Evolutionary conservation across 2,329 filamentous ascomycete genomes (phyloP).

Genomic region (Hypomyces rosellus): DNA sequence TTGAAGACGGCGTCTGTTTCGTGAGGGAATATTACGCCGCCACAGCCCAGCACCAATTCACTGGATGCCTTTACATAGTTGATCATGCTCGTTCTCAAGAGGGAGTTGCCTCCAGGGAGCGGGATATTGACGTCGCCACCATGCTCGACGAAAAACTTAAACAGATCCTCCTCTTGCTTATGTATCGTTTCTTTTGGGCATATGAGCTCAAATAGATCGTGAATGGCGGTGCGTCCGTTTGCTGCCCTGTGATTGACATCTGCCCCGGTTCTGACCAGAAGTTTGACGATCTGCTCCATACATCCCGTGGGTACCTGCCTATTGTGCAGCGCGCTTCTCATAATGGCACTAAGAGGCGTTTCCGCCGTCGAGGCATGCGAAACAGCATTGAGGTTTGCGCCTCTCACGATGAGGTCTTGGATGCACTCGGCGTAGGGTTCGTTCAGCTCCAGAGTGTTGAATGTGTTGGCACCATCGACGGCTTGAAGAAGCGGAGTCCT

Average conservation of each 20-base stretch:
- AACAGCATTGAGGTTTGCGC: not conserved
- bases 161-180: not conserved
- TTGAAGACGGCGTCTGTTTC: slow-evolving; percentile 4
- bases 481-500: slow-evolving; percentile 5
- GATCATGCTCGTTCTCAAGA: slow-evolving; percentile 1
- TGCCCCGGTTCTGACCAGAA: not conserved
- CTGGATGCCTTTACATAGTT: not conserved
- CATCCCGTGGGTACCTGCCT: not conserved
- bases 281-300: not conserved
- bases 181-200: not conserved
- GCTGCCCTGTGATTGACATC: not conserved
- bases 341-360: not conserved
- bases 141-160: not conserved
- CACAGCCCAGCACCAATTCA: not conserved
- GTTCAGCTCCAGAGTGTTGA: not conserved
- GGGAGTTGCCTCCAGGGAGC: not conserved
- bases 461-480: not conserved
- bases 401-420: not conserved
- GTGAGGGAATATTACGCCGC: not conserved
- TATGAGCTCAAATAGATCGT: not conserved
- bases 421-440: not conserved
- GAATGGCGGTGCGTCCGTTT: not conserved
- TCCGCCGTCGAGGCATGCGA: not conserved
- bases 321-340: not conserved
- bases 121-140: not conserved